phyloP scores from a whole-genome alignment of 2,329 filamentous ascomycete genomes.

The Claviceps fusiformis region DNA sequence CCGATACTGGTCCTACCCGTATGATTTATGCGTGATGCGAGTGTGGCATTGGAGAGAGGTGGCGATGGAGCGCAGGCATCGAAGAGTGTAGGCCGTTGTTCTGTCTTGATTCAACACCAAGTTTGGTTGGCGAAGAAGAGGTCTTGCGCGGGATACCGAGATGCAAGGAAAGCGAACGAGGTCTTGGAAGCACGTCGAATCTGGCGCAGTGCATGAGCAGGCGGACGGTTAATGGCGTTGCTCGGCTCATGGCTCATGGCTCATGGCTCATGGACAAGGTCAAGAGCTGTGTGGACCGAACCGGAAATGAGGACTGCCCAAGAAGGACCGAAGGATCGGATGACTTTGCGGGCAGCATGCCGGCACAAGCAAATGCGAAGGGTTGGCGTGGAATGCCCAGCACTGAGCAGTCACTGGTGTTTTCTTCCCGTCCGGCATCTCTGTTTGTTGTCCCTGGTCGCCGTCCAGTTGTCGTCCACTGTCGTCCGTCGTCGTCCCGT shows the following conservation, averaged over 20 bases:
- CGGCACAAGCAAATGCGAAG: neutral
- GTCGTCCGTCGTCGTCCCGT: no score
- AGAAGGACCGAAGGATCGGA: slow-evolving; percentile 2
- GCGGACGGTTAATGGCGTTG: neutral
- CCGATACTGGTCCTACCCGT: neutral
- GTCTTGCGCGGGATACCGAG: neutral
- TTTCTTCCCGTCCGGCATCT: no score
- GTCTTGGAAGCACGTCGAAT: neutral
- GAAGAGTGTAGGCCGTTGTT: neutral
- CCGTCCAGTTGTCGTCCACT: no score
- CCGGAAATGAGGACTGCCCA: neutral
- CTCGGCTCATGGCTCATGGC: no score
- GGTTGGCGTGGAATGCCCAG: no score
- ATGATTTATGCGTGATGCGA: neutral
- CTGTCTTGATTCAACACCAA: neutral
- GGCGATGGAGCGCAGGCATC: neutral
- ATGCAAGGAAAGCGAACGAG: neutral
- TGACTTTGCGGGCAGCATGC: neutral
- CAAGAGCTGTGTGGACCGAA: neutral
- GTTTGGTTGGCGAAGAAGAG: neutral
- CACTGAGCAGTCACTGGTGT: no score
- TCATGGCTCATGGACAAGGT: no score
- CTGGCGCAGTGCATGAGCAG: neutral
- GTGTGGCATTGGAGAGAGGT: neutral
- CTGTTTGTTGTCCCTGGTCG: no score